phyloP scores from a whole-genome alignment of 805 yeast species.

The Candida vartiovaarae region DNA sequence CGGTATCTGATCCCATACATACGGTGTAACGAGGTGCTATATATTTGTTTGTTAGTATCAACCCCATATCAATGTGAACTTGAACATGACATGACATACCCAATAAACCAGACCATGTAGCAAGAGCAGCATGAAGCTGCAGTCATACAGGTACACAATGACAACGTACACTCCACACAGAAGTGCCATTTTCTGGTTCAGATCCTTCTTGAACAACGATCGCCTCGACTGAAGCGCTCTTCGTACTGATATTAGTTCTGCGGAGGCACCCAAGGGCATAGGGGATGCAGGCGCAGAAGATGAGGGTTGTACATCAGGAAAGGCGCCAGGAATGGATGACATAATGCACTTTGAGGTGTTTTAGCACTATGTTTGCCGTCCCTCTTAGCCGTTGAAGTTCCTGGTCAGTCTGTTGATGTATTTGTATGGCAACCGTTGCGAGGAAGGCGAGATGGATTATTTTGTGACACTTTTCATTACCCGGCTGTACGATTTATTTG shows the following conservation, averaged over 20 bases:
- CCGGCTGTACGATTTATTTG: no score
- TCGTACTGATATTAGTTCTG: slow-evolving; percentile 4
- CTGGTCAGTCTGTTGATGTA: no score
- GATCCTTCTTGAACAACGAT: slow-evolving; percentile 9
- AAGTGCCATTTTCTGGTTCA: slow-evolving; percentile 6
- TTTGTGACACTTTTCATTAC: no score
- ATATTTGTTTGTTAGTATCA: neutral
- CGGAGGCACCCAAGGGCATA: neutral
- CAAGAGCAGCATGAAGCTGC: slow-evolving; percentile 18
- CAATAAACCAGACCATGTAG: slow-evolving; percentile 10
- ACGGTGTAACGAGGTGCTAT: neutral
- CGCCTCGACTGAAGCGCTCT: slow-evolving; percentile 13
- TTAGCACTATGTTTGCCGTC: no score
- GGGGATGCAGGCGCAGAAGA: neutral
- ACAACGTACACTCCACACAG: slow-evolving; percentile 7
- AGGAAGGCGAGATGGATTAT: no score
- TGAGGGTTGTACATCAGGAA: neutral
- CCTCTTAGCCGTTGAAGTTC: no score
- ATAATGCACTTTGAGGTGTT: neutral
- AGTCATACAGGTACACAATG: slow-evolving; percentile 19
- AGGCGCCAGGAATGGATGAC: slow-evolving; percentile 1
- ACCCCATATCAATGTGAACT: neutral
- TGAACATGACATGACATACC: slow-evolving; percentile 8
- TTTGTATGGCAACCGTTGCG: no score
- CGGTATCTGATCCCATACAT: neutral